Conservation (phyloP, 176 grass and related monocot genomes). For the Rhynchospora pubera region DNA sequence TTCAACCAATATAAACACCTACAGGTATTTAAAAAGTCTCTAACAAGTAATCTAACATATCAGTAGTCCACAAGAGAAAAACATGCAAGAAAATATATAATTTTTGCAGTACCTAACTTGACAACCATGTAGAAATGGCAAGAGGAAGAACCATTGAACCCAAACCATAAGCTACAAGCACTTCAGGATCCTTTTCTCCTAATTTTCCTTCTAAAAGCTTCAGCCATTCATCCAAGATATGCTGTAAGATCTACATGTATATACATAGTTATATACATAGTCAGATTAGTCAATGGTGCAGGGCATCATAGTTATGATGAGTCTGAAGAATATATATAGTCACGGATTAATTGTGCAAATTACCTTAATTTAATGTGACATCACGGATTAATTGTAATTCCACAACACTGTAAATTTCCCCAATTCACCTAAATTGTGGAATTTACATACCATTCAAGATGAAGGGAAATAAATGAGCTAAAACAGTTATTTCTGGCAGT, state of each 20-base stretch:
- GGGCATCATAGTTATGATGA: neutral
- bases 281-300: neutral
- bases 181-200: slow-evolving; percentile 54
- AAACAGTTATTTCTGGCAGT: too few species aligned
- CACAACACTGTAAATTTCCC: neutral
- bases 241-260: slow-evolving; percentile 42
- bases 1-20: neutral
- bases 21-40: neutral
- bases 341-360: neutral
- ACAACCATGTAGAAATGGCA: slow-evolving; percentile 74
- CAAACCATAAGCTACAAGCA: slow-evolving; percentile 59
- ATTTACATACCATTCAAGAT: neutral
- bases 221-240: slow-evolving; percentile 49
- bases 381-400: neutral
- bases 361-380: neutral
- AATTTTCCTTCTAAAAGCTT: slow-evolving; percentile 43
- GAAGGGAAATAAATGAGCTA: neutral
- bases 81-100: neutral
- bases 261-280: slow-evolving; percentile 11
- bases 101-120: slow-evolving; percentile 31
- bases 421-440: neutral
- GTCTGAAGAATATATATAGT: neutral
- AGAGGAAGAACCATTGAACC: slow-evolving; percentile 75
- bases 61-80: neutral
- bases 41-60: neutral